These are phyloP conservation scores for Penicillium cinerascens DNA, from an alignment of 495 filamentous ascomycete species.

Conservation along the genomic window DNA sequence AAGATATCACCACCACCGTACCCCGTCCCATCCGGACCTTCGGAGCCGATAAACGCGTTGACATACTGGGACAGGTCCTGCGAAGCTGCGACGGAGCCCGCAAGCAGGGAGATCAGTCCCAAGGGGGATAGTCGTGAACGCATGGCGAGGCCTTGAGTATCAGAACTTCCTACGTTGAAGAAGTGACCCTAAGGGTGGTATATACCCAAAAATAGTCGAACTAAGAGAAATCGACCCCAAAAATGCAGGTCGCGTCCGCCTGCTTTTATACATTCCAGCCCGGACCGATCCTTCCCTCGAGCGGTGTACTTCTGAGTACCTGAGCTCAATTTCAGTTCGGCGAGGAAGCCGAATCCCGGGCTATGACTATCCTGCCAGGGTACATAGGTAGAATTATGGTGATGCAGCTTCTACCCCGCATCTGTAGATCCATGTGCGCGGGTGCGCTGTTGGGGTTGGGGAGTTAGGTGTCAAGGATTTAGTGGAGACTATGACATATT, in stretches of 20 bases:
- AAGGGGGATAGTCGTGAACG: not conserved
- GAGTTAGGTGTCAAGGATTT: not conserved
- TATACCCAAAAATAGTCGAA: not conserved
- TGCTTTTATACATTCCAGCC: constrained; percentile 7
- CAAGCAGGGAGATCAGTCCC: not conserved
- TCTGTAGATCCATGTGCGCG: not conserved
- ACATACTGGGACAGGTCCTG: constrained; percentile 46
- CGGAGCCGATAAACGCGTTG: constrained; percentile 37
- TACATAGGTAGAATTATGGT: not conserved
- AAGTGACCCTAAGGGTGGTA: not conserved
- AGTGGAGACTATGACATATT: constrained; percentile 3
- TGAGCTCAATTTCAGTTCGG: not conserved
- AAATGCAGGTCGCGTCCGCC: not conserved
- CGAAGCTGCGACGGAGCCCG: not conserved
- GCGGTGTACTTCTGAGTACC: not conserved
- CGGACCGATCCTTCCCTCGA: not conserved
- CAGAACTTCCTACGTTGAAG: not conserved
- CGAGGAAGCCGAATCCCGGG: not conserved
- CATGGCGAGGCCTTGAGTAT: not conserved
- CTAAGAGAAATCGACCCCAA: not conserved
- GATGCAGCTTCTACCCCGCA: constrained; percentile 10
- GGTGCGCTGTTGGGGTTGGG: not conserved
- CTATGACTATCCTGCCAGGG: not conserved
- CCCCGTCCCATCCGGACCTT: constrained; percentile 31
- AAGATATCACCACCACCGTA: constrained; percentile 63